phyloP scores from a whole-genome alignment of 164 flowering plant genomes.

The Vitis riparia region DNA sequence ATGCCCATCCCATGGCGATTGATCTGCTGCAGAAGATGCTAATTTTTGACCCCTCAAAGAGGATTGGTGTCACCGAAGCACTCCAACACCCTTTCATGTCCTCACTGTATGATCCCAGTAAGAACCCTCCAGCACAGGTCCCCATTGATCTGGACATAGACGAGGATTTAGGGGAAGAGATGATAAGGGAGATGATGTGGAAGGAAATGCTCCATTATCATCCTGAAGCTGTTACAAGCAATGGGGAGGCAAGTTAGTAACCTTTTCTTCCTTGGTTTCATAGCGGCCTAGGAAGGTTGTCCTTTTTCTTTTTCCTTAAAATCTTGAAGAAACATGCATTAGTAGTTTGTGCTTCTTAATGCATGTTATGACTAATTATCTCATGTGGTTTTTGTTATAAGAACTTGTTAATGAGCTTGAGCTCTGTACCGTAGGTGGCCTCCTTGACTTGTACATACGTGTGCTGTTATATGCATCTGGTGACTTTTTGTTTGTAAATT shows the following conservation, averaged over 20 bases:
- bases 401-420: constrained; percentile 1
- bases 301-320: neutral
- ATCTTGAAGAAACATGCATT: constrained; percentile 19
- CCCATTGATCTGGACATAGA: constrained; percentile 83
- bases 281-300: constrained; percentile 1
- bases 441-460: constrained; percentile 26
- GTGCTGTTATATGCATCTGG: constrained; percentile 16
- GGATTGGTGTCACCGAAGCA: constrained; percentile 83
- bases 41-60: constrained; percentile 85
- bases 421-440: constrained; percentile 18
- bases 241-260: constrained; percentile 28
- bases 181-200: constrained; percentile 91
- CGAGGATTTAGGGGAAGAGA: constrained; percentile 73
- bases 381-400: neutral
- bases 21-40: constrained; percentile 84
- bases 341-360: constrained; percentile 12
- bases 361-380: constrained; percentile 6
- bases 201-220: constrained; percentile 82
- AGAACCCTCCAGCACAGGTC: constrained; percentile 70
- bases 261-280: neutral
- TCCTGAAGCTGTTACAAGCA: constrained; percentile 60
- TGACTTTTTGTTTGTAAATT: constrained; percentile 2
- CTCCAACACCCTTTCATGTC: constrained; percentile 92
- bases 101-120: constrained; percentile 59
- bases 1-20: constrained; percentile 75